These are phyloP conservation scores for Sphenostylis stenocarpa DNA, from an alignment of 306 rosid species.

Conservation along the genomic window DNA sequence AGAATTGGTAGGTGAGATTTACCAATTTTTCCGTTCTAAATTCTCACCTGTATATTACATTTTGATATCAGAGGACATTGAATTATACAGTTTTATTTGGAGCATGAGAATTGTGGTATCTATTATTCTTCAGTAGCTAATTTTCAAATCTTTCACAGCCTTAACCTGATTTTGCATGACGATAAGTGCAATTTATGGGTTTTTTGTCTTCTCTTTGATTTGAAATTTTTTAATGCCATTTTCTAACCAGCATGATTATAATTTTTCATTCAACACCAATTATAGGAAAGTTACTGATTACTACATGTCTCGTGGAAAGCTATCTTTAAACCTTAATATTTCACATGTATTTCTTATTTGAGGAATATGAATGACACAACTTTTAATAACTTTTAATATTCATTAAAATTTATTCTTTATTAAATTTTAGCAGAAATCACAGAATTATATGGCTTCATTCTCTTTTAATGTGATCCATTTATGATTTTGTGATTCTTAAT, in stretches of 20 bases:
- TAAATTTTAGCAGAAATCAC: neutral
- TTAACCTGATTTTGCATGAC: neutral
- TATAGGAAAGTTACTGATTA: neutral
- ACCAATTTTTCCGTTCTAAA: conserved; percentile 58
- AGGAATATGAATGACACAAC: too few relatives aligned
- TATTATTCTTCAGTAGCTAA: neutral
- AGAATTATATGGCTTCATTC: too few relatives aligned
- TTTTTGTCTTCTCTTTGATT: neutral
- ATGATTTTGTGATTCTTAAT: too few relatives aligned
- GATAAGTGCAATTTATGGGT: neutral
- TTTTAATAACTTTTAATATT: too few relatives aligned
- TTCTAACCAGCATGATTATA: neutral
- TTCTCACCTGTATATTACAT: conserved; percentile 82
- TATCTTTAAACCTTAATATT: neutral
- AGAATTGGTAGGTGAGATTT: conserved; percentile 65
- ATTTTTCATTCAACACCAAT: neutral
- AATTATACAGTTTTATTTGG: conserved; percentile 52
- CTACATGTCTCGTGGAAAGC: neutral
- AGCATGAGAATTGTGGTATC: conserved; percentile 37
- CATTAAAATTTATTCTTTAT: neutral
- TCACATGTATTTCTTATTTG: neutral
- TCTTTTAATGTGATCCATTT: too few relatives aligned
- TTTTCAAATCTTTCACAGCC: neutral
- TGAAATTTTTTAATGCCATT: neutral
- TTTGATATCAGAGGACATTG: conserved; percentile 50